Percentiles rank a stretch among this genome's conserved stretches.
Conservation (phyloP, 257 asterid genomes). For the Avicennia marina region DNA sequence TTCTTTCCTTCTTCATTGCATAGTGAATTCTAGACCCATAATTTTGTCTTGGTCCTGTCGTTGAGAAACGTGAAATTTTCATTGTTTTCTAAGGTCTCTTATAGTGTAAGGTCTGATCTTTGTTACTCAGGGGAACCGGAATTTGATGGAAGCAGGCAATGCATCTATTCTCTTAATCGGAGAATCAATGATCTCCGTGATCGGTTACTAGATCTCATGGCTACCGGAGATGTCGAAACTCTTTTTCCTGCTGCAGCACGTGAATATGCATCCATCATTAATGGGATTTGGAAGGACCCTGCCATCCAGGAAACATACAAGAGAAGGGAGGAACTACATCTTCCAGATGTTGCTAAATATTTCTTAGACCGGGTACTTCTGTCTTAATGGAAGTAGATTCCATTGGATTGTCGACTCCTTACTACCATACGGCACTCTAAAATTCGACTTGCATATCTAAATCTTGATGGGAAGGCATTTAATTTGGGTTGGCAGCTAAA, state of each 20-base stretch:
- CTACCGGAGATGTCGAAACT: slow-evolving; percentile 42
- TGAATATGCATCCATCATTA: slow-evolving; percentile 47
- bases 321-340: slow-evolving; percentile 47
- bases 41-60: too few species aligned
- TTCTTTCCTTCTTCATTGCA: too few species aligned
- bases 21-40: too few species aligned
- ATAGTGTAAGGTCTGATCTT: not conserved
- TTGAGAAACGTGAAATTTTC: too few species aligned
- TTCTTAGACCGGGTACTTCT: slow-evolving; percentile 56
- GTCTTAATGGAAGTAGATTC: not conserved
- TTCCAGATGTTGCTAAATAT: slow-evolving; percentile 61
- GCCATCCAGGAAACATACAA: slow-evolving; percentile 74
- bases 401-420: too few species aligned
- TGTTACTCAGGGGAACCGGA: slow-evolving; percentile 26
- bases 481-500: too few species aligned
- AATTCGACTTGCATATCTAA: not conserved
- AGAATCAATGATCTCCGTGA: slow-evolving; percentile 45
- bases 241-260: slow-evolving; percentile 50
- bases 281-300: slow-evolving; percentile 69
- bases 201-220: slow-evolving; percentile 46
- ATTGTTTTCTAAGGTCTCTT: not conserved
- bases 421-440: slow-evolving; percentile 2
- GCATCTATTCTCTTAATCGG: slow-evolving; percentile 44
- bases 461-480: too few species aligned
- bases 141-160: slow-evolving; percentile 27